Base-by-base conservation (phyloP, 306 rosid species). In the Malus orientalis region DNA sequence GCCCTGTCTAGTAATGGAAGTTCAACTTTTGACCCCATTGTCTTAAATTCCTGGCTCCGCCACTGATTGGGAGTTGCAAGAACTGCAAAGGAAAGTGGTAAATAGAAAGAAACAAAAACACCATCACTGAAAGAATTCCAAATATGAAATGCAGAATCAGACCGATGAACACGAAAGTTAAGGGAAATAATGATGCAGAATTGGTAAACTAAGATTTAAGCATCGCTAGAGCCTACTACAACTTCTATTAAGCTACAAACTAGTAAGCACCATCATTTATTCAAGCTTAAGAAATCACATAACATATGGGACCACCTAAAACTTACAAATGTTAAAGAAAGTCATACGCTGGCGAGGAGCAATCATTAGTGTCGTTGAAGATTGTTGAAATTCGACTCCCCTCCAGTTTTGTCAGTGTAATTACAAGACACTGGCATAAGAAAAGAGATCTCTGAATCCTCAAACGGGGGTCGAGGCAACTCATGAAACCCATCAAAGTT, bases 401-500 rank as follows among this genome's bases (percentile, higher is more conserved):
- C 91, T 53, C 93, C 90, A 60, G 73, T 69, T 81, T 89, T 95
- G 38, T 87, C 83, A 75, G 80, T 74, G 83, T 88, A 92, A 67
- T 83, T 90, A 79, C 88, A 84, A 25, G 97, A 86, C 73, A 84
- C 92, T 0, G 95, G 81, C 82, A 88, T 81, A 40, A 92, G 92
- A 76, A 92, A 92, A 3, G 97, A 86, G 87, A 91, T 86, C 76
- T 91, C 98, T 1, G 94, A 60, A 57, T 96, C 97, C 69, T 96
- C 98, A 66, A 88, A 96, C 10, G 93, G 84, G 29, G 93, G 91
- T 80, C 96, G 96, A 66, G 96, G 80, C 70, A 96, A 92, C 81
- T 95, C 99, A 18, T 88, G 89, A 84, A 92, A 91, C 79, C 81
- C 96, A 8, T 88, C 92, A 57, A 92, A 92, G 82, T 91, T 89